Percentiles rank a stretch among this genome's conserved stretches.
Evolutionary conservation across 306 rosid genomes (phyloP).

Genomic region (Phaseolus lunatus): DNA sequence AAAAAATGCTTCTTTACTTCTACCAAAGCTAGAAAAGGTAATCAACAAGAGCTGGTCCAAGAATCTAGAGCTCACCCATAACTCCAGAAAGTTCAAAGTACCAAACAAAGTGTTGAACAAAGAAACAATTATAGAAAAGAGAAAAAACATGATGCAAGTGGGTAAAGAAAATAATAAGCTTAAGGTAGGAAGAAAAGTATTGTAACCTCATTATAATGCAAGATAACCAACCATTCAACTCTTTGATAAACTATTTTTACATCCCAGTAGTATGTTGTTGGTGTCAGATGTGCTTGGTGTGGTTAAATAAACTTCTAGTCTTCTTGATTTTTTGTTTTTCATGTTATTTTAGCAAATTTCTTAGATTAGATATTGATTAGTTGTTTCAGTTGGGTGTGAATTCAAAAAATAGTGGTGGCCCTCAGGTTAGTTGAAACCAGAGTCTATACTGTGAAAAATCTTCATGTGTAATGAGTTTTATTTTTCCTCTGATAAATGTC

Average conservation of each 20-base stretch:
- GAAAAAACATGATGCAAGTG: conserved; percentile 19
- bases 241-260: conserved; percentile 16
- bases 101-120: background rate
- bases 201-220: background rate
- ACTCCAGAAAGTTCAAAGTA: background rate
- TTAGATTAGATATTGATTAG: background rate
- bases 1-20: background rate
- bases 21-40: background rate
- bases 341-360: background rate
- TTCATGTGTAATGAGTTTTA: background rate
- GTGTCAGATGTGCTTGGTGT: background rate
- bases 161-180: conserved; percentile 12
- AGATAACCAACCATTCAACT: conserved; percentile 23
- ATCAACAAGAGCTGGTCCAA: background rate
- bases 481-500: background rate
- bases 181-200: background rate
- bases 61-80: background rate
- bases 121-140: conserved; percentile 6
- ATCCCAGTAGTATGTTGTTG: background rate
- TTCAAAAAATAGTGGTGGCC: background rate
- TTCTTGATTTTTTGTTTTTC: conserved; percentile 13
- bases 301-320: background rate
- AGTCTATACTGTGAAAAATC: background rate
- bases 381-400: background rate
- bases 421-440: background rate